These are phyloP conservation scores for Melianthus villosus DNA, from an alignment of 441 rosid species.

Conservation along the genomic window DNA sequence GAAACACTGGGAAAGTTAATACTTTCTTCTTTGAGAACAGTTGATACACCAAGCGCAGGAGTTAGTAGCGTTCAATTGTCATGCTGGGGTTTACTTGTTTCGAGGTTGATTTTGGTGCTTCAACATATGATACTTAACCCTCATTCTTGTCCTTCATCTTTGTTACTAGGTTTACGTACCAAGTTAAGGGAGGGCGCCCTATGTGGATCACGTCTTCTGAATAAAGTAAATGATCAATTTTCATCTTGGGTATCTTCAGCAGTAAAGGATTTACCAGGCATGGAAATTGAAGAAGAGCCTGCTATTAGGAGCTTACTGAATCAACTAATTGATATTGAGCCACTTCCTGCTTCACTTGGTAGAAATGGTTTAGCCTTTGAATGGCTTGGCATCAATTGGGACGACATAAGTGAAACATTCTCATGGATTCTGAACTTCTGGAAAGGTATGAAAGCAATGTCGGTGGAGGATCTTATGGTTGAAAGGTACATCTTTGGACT, in stretches of 20 bases:
- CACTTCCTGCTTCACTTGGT: conserved; percentile 45
- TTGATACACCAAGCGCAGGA: conserved; percentile 30
- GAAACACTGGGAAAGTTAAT: conserved; percentile 41
- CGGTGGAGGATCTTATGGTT: conserved; percentile 69
- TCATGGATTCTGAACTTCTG: conserved; percentile 61
- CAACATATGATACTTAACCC: conserved; percentile 81
- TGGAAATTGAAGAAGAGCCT: conserved; percentile 53
- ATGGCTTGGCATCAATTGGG: conserved; percentile 38
- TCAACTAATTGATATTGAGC: conserved; percentile 63
- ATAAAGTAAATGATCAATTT: conserved; percentile 33
- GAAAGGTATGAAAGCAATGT: conserved; percentile 60
- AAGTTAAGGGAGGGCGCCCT: conserved; percentile 65
- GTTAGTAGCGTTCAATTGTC: conserved; percentile 41
- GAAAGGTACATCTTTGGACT: conserved; percentile 86
- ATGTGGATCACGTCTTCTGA: conserved; percentile 27
- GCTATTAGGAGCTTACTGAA: conserved; percentile 31
- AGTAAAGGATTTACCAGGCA: conserved; percentile 32
- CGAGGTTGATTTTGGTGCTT: conserved; percentile 77
- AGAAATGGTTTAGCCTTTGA: conserved; percentile 38
- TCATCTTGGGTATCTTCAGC: conserved; percentile 62
- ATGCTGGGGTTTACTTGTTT: conserved; percentile 79
- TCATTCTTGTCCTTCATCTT: conserved; percentile 51
- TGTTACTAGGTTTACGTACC: conserved; percentile 59
- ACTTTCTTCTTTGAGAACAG: conserved; percentile 33
- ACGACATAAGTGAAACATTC: conserved; percentile 38